phyloP scores from a whole-genome alignment of 768 basidiomycete genomes.

The Tricholoma sp. region DNA sequence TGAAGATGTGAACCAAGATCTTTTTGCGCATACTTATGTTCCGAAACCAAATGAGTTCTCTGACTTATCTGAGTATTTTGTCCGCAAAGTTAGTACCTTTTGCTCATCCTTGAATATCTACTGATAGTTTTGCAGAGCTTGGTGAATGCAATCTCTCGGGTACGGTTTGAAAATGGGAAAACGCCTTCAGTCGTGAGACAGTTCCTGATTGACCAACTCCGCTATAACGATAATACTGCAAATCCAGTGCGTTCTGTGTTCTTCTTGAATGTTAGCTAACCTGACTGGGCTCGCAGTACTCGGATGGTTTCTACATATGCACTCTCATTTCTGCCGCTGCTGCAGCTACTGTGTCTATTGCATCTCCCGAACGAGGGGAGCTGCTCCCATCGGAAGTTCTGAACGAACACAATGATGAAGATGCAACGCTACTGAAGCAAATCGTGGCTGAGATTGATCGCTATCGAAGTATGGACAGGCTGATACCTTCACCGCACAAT shows the following conservation, averaged over 20 bases:
- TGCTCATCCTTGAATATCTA: background rate
- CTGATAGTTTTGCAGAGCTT: slow-evolving; percentile 46
- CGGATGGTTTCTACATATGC: slow-evolving; percentile 88
- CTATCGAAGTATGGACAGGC: slow-evolving; percentile 90
- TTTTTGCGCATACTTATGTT: slow-evolving; percentile 86
- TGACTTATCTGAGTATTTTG: slow-evolving; percentile 89
- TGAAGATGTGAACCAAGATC: slow-evolving; percentile 73
- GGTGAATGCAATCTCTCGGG: slow-evolving; percentile 76
- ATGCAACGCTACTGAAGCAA: slow-evolving; percentile 64
- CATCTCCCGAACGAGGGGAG: slow-evolving; percentile 78
- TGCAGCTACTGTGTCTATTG: slow-evolving; percentile 69
- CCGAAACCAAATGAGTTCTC: slow-evolving; percentile 94
- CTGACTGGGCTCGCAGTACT: slow-evolving; percentile 48
- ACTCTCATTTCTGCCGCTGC: slow-evolving; percentile 80
- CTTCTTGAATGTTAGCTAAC: background rate
- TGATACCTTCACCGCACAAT: slow-evolving; percentile 94
- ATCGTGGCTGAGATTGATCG: slow-evolving; percentile 81
- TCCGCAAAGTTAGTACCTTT: slow-evolving; percentile 68
- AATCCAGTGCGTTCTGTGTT: slow-evolving; percentile 61
- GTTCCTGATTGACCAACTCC: slow-evolving; percentile 88
- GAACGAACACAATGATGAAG: slow-evolving; percentile 63
- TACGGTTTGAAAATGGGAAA: slow-evolving; percentile 85
- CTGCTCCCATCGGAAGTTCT: slow-evolving; percentile 64
- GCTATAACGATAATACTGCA: slow-evolving; percentile 91
- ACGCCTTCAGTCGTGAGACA: slow-evolving; percentile 81